Evolutionary conservation across 768 basidiomycete species (phyloP).

Genomic region (Tulasnella calospora): DNA sequence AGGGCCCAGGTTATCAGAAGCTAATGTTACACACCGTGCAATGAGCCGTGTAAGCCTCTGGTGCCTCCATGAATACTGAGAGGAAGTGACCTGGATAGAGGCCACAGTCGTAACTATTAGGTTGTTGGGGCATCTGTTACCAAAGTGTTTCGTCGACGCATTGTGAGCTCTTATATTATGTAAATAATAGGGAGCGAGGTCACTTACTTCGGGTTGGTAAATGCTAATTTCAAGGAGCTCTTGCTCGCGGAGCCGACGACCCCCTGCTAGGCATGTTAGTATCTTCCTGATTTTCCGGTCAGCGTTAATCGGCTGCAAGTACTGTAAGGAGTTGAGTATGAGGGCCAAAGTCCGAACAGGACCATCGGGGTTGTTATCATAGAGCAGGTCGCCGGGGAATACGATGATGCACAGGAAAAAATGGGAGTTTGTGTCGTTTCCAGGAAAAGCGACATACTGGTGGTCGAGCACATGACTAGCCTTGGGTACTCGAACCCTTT

Average conservation of each 20-base stretch:
- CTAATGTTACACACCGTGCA: background rate
- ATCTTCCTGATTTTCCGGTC: background rate
- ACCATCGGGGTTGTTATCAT: background rate
- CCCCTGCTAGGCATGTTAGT: background rate
- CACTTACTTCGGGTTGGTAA: background rate
- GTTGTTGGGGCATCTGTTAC: too few species aligned
- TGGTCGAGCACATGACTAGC: background rate
- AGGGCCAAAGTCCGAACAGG: background rate
- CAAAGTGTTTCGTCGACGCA: too few species aligned
- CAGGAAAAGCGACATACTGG: background rate
- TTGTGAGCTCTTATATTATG: too few species aligned
- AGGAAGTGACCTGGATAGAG: background rate
- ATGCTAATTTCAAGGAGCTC: background rate
- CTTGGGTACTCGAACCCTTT: background rate
- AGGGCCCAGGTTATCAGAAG: too few species aligned
- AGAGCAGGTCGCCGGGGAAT: background rate
- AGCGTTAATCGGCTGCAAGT: background rate
- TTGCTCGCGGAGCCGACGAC: background rate
- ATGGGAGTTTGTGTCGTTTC: background rate
- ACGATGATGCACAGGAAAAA: background rate
- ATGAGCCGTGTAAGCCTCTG: background rate
- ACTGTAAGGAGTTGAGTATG: background rate
- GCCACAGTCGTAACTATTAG: background rate
- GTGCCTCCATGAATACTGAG: background rate
- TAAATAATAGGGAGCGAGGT: too few species aligned